These are phyloP conservation scores for Atractiella rhizophila DNA, from an alignment of 768 basidiomycete species.

Conservation along the genomic window DNA sequence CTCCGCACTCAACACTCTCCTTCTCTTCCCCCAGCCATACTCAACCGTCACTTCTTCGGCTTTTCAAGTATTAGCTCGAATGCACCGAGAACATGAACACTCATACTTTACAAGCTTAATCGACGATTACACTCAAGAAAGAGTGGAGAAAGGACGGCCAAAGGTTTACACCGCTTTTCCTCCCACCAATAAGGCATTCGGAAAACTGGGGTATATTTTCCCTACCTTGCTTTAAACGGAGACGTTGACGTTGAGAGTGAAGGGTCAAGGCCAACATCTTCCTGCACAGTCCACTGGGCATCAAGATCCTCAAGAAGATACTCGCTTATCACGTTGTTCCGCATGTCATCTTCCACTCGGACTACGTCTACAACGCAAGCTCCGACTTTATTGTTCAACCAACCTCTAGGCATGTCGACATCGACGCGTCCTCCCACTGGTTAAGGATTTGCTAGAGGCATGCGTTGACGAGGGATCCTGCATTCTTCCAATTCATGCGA, in stretches of 20 bases:
- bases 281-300: conserved; percentile 24
- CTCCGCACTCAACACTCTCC: conserved; percentile 20
- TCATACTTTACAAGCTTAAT: conserved; percentile 1
- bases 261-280: conserved; percentile 18
- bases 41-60: conserved; percentile 20
- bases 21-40: conserved; percentile 22
- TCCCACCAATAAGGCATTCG: conserved; percentile 21
- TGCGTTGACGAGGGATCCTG: no score
- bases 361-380: conserved; percentile 19
- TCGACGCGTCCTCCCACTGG: no score
- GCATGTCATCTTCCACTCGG: conserved; percentile 20
- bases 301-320: conserved; percentile 19
- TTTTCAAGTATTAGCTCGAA: conserved; percentile 18
- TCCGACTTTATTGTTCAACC: no score
- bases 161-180: conserved; percentile 20
- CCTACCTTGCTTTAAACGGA: neutral
- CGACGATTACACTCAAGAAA: conserved; percentile 11
- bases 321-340: conserved; percentile 23
- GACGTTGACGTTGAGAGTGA: neutral
- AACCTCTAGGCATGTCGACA: no score
- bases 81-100: conserved; percentile 5
- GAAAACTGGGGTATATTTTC: conserved; percentile 13
- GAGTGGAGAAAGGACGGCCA: conserved; percentile 11
- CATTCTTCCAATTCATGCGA: no score
- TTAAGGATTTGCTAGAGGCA: no score